Base-by-base conservation (phyloP, 2,329 filamentous ascomycete species). In the Aaosphaeria pasadenensis region DNA sequence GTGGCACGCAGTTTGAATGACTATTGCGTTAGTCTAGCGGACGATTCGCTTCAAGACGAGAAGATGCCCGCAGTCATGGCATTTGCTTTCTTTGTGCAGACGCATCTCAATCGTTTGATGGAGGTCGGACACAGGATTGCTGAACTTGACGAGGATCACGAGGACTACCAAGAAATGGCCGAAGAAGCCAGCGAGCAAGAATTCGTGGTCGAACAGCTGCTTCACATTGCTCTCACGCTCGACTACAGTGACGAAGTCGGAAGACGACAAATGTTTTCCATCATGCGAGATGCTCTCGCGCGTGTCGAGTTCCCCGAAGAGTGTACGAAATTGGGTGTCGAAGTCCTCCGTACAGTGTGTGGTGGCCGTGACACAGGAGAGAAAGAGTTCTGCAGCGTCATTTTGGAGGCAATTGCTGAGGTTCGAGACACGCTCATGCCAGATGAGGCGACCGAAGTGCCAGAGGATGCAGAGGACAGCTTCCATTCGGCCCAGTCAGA, bases 201-300 rank as follows among this genome's bases (percentile, higher is more conserved):
- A 69, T 99, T 99, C 60, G 88, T 96, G 53, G 88, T 96, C 36
- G 91, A 97, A 67, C 95, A 99, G 66, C 78, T 99, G 48, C 83
- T 99, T 33, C 88, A 96, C 60, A 95, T 99, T 63, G 88, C 90
- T 5, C 79, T 91, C 50, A 95, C 89, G 1, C 81, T 97, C 44
- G 94, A 99, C 71, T 99, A 97, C 71, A 91, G 89, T n/a, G 94
- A 99, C 64, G 94, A 97, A 70, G 89, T 96, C 53, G 94, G 94
- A 43, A 84, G 94, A 55, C 82, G 92, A 49, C 95, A 96, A 74
- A 97, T 99, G 91, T 96, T 95, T 67, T 85, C 89, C 13, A 80
- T 97, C 32, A 81, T 97, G 50, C 83, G 94, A 47, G 89, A 95
- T 66, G 87, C 87, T 1, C 76, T 99, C 11, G 91, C 91, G 0